A percentile compares a stretch with the other conserved stretches of the same genome.
These are phyloP conservation scores for Quercus tomentella DNA, from an alignment of 331 rosid species.

Conservation along the genomic window DNA sequence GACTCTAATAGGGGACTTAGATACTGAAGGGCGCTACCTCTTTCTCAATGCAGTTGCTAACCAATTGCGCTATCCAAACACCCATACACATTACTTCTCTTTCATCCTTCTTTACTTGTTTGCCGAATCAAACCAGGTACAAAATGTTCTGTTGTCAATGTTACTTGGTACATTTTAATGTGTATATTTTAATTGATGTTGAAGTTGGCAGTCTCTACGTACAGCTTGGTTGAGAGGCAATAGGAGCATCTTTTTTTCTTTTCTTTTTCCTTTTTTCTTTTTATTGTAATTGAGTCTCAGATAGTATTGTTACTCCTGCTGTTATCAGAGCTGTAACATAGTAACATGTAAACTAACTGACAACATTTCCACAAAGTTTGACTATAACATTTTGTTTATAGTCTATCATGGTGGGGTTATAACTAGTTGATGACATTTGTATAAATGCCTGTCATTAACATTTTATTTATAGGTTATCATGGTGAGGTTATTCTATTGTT, in stretches of 20 bases:
- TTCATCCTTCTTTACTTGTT: slow-evolving; percentile 90
- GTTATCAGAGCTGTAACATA: neutral
- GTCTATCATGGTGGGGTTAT: too few relatives aligned
- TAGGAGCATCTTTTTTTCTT: neutral
- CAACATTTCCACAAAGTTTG: neutral
- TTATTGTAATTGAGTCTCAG: neutral
- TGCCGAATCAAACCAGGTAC: slow-evolving; percentile 87
- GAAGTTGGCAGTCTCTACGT: neutral
- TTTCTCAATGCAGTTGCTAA: slow-evolving; percentile 95
- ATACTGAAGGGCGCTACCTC: slow-evolving; percentile 99
- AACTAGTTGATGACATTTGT: too few relatives aligned
- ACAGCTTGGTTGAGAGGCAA: neutral
- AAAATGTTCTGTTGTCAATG: neutral
- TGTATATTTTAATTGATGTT: neutral
- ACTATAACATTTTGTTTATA: neutral
- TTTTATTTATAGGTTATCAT: neutral
- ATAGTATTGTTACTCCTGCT: neutral
- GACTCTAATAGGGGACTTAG: slow-evolving; percentile 67
- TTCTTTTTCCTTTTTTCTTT: neutral
- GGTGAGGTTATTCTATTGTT: neutral
- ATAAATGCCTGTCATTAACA: too few relatives aligned
- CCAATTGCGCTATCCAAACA: slow-evolving; percentile 96
- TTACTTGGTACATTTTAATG: neutral
- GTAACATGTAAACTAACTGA: neutral
- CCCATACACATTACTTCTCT: slow-evolving; percentile 94